A percentile compares a stretch with the other conserved stretches of the same genome.
Evolutionary conservation across 345 rosid genomes (phyloP).

Genomic region (Populus simonii): DNA sequence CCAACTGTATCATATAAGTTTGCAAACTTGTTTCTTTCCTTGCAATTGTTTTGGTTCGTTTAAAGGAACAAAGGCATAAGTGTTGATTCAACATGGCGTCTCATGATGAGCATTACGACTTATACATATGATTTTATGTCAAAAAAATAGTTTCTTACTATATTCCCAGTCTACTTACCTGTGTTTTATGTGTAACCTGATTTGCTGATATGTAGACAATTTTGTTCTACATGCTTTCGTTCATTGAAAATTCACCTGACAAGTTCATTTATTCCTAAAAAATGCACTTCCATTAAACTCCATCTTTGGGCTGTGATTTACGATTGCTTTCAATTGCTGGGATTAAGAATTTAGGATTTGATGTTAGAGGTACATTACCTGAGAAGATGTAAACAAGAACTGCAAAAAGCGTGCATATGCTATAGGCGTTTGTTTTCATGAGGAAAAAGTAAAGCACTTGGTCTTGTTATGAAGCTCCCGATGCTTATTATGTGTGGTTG

Average conservation of each 20-base stretch:
- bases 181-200: neutral
- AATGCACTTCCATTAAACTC: neutral
- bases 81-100: neutral
- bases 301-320: neutral
- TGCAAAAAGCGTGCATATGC: neutral
- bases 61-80: neutral
- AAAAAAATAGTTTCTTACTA: neutral
- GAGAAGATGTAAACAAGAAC: neutral
- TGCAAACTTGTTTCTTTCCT: neutral
- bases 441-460: neutral
- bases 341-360: neutral
- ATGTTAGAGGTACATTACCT: neutral
- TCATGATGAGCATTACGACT: neutral
- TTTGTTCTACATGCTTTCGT: neutral
- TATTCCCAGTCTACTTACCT: neutral
- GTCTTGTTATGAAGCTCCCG: neutral
- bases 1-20: neutral
- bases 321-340: neutral
- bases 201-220: neutral
- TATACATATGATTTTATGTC: neutral
- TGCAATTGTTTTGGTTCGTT: neutral
- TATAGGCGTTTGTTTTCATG: neutral
- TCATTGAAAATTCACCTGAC: neutral
- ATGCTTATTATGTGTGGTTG: neutral
- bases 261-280: neutral